Evolutionary conservation across 148 eudicot species (phyloP).

Genomic region (Diospyros kaki): DNA sequence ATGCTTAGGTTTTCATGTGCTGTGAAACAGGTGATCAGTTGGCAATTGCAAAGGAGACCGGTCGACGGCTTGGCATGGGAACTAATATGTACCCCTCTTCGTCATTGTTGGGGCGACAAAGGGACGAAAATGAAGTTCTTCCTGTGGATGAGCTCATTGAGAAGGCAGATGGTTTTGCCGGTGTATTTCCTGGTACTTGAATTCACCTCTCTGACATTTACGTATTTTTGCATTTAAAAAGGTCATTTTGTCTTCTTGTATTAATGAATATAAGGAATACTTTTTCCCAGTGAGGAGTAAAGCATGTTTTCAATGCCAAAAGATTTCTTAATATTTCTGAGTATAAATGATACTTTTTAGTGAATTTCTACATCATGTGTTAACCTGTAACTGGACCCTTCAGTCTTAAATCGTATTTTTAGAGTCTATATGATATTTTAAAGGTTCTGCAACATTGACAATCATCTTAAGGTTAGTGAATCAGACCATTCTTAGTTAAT

Average conservation of each 20-base stretch:
- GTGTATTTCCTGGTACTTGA: constrained; percentile 56
- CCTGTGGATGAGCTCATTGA: constrained; percentile 62
- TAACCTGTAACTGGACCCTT: not conserved
- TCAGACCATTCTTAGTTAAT: not conserved
- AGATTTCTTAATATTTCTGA: not conserved
- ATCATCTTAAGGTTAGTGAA: not conserved
- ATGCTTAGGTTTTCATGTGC: not conserved
- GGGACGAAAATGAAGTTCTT: constrained; percentile 41
- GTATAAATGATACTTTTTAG: not conserved
- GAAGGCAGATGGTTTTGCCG: constrained; percentile 71
- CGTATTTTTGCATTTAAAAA: not conserved
- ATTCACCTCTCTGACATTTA: not conserved
- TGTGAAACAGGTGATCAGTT: constrained; percentile 48
- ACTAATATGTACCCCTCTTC: constrained; percentile 67
- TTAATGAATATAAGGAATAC: not conserved
- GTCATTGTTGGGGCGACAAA: constrained; percentile 45
- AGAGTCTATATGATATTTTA: not conserved
- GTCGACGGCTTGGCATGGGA: constrained; percentile 73
- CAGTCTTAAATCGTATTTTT: not conserved
- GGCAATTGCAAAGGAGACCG: constrained; percentile 74
- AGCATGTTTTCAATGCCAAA: not conserved
- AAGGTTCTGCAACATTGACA: not conserved
- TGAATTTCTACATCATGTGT: not conserved
- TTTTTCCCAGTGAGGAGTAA: not conserved
- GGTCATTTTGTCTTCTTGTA: not conserved